Conservation (phyloP, 306 rosid genomes). For the Malus sieversii region DNA sequence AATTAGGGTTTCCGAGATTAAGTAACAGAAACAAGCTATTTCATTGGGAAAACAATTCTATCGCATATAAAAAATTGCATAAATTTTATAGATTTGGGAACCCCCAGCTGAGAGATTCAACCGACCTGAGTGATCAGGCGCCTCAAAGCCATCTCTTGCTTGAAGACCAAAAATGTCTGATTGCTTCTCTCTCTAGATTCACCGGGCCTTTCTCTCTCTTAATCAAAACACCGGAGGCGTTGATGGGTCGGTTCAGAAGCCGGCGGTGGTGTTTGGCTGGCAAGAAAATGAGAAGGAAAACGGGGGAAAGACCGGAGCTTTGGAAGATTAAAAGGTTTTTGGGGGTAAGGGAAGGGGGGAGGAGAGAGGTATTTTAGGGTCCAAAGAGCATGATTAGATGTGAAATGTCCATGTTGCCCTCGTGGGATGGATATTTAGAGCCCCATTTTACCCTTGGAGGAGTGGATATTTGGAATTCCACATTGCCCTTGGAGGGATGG, state of each 20-base stretch:
- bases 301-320: neutral
- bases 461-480: neutral
- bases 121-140: conserved; percentile 59
- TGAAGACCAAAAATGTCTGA: conserved; percentile 8
- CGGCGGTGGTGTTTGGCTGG: neutral
- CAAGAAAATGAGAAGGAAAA: conserved; percentile 4
- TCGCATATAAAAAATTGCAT: neutral
- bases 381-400: neutral
- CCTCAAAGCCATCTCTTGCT: conserved; percentile 51
- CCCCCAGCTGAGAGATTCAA: conserved; percentile 1
- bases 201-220: neutral
- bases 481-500: neutral
- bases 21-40: neutral
- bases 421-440: neutral
- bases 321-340: neutral
- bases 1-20: conserved; percentile 35
- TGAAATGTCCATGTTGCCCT: neutral
- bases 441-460: neutral
- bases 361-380: neutral
- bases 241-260: neutral
- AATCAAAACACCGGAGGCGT: neutral
- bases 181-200: neutral
- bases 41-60: neutral
- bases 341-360: too few relatives aligned
- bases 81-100: neutral